Percentiles rank a stretch among this genome's conserved stretches.
These are phyloP conservation scores for Vanrija sp. DNA, from an alignment of 1,284 basidiomycete genomes.

Conservation along the genomic window DNA sequence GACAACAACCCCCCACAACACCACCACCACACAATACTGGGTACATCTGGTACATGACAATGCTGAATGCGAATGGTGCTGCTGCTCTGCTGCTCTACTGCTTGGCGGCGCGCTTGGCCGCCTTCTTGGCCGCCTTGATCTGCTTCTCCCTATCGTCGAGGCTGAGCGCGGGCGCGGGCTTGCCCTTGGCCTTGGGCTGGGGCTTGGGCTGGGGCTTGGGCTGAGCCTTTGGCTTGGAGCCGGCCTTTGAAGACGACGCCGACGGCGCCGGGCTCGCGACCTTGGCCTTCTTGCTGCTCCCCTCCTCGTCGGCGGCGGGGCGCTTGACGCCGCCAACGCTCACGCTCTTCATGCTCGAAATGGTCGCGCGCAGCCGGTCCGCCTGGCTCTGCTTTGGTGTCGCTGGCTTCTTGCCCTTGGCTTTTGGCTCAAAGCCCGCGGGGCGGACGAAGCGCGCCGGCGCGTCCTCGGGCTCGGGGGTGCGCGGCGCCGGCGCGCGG, in stretches of 20 bases:
- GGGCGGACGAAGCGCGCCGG: conserved; percentile 3
- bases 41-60: no score
- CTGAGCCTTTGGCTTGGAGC: background rate
- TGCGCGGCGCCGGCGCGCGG: background rate
- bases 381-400: background rate
- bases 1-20: no score
- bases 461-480: background rate
- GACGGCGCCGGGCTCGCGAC: background rate
- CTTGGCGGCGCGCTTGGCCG: conserved; percentile 21
- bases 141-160: conserved; percentile 22
- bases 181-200: background rate
- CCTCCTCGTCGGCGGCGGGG: background rate
- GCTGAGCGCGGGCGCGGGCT: background rate
- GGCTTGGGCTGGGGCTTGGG: background rate
- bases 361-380: conserved; percentile 5
- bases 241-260: background rate
- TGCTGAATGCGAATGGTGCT: no score
- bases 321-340: conserved; percentile 3
- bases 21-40: no score
- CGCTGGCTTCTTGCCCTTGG: background rate
- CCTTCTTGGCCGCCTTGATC: conserved; percentile 23
- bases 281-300: background rate
- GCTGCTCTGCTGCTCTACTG: background rate
- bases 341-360: conserved; percentile 3
- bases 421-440: conserved; percentile 2